Base-by-base conservation (phyloP, 768 basidiomycete genomes). In the Fomitopsis serialis region DNA sequence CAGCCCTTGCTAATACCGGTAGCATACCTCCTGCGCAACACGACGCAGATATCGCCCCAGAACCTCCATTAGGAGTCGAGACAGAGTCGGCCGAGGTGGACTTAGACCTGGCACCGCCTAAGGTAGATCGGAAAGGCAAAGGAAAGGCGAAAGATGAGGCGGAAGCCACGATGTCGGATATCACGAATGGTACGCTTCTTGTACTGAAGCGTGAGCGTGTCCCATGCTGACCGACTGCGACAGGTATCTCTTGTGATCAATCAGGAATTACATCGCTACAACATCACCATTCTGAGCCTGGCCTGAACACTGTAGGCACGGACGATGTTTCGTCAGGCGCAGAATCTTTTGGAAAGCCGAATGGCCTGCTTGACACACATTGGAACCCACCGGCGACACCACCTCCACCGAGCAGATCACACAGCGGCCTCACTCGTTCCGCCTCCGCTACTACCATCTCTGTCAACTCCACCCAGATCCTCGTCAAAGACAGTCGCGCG, bases 1-100 rank as follows among this genome's bases (percentile, higher is more conserved):
- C 74, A 12, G 70, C 72, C 0, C 79, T 91, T 57, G 84, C 78
- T 9, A 64, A 61, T 24, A 74, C 68, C 0, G 90, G 87, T 0
- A 46, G 44, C 1, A 64, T 89, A 79, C 0, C 24, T 48, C 0
- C 58, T 66, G 3, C 72, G 32, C 8, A 12, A 42, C 27, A 37
- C 2, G 24, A 27, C 27, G 21, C 42, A 8, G 23, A 48, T 21
- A 21, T 40, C 13, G 40, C 53, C 23, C 49, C 50, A 21, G 50
- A 32, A 45, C 37, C 42, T 29, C 19, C 35, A 10, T 40, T 45
- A 8, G 50, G 45, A 36, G 44, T 17, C 12, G 56, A 56, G 46
- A 46, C 40, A 15, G 50, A 27, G 24, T 3, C 15, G 6, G 17
- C 27, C 44, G 24, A 45, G 27, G 34, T 46, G 43, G 36, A 45